Conservation (phyloP, 352 stramenopile species). For the Globisporangium okanoganense region DNA sequence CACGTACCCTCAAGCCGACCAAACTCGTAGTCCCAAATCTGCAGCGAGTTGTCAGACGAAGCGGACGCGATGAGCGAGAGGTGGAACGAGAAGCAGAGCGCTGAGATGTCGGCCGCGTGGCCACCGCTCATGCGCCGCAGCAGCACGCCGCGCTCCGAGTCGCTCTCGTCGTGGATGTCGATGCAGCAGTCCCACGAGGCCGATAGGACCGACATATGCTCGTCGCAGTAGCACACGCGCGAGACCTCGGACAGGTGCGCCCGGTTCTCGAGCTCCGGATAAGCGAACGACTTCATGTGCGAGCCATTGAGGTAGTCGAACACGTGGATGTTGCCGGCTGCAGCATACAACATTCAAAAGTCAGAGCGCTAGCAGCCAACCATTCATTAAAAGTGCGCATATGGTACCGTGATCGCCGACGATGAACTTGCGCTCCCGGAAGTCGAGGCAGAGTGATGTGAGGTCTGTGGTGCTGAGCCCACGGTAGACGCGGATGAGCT, state of each 20-base stretch:
- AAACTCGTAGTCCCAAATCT: constrained; percentile 89
- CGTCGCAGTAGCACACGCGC: constrained; percentile 74
- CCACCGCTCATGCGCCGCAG: constrained; percentile 69
- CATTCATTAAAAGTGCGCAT: neutral
- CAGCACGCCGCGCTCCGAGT: constrained; percentile 72
- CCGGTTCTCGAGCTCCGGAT: constrained; percentile 54
- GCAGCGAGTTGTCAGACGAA: constrained; percentile 61
- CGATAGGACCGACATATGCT: constrained; percentile 83
- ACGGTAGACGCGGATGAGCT: constrained; percentile 76
- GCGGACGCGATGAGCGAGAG: constrained; percentile 79
- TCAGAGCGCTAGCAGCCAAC: neutral
- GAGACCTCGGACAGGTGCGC: constrained; percentile 75
- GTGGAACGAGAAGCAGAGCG: constrained; percentile 65
- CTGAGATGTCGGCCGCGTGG: constrained; percentile 76
- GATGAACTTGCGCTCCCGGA: constrained; percentile 83
- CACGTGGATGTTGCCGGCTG: constrained; percentile 67
- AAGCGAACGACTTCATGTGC: constrained; percentile 85
- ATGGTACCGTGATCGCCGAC: constrained; percentile 68
- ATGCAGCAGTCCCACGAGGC: constrained; percentile 82
- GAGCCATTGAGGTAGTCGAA: constrained; percentile 87
- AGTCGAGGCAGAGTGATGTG: constrained; percentile 78
- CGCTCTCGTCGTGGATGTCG: constrained; percentile 81
- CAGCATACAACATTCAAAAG: neutral
- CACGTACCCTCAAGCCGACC: constrained; percentile 70
- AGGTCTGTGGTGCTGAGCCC: constrained; percentile 66